Conservation (phyloP, 768 basidiomycete genomes). For the Leucocoprinus leucothites region DNA sequence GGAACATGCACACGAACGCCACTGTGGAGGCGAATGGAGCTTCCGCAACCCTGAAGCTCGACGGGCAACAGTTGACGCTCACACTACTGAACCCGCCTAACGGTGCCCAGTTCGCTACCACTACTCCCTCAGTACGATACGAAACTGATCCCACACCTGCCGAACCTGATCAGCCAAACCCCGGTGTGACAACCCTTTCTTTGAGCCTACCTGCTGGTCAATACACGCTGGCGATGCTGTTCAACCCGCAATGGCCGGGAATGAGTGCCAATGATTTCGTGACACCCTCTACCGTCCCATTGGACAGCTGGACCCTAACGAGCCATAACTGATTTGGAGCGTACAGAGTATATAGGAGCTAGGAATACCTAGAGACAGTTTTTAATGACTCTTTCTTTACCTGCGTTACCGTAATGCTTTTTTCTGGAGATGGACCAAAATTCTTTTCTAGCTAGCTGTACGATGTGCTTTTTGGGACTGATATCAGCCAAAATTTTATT, state of each 20-base stretch:
- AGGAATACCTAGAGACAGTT: conserved; percentile 5
- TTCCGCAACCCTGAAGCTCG: conserved; percentile 74
- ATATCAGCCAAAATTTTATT: background rate
- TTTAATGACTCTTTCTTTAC: background rate
- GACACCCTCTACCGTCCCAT: conserved; percentile 65
- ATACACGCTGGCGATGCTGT: conserved; percentile 79
- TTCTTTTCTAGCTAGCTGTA: no score
- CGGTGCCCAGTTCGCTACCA: conserved; percentile 64
- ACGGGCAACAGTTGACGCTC: conserved; percentile 63
- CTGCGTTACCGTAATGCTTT: background rate
- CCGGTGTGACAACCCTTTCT: conserved; percentile 74
- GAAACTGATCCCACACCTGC: conserved; percentile 59
- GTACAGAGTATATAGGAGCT: conserved; percentile 16
- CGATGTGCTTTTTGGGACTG: no score
- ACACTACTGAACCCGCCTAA: conserved; percentile 61
- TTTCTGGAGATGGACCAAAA: background rate
- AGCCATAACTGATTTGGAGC: conserved; percentile 58
- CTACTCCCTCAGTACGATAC: conserved; percentile 51
- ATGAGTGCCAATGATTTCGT: conserved; percentile 56
- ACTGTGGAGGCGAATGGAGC: conserved; percentile 52
- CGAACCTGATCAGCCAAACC: conserved; percentile 68
- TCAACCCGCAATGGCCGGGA: conserved; percentile 91
- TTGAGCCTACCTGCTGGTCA: conserved; percentile 69
- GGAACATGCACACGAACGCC: conserved; percentile 98
- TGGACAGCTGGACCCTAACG: conserved; percentile 73